phyloP scores from a whole-genome alignment of 495 filamentous ascomycete genomes.

The Elasticomyces elasticus region DNA sequence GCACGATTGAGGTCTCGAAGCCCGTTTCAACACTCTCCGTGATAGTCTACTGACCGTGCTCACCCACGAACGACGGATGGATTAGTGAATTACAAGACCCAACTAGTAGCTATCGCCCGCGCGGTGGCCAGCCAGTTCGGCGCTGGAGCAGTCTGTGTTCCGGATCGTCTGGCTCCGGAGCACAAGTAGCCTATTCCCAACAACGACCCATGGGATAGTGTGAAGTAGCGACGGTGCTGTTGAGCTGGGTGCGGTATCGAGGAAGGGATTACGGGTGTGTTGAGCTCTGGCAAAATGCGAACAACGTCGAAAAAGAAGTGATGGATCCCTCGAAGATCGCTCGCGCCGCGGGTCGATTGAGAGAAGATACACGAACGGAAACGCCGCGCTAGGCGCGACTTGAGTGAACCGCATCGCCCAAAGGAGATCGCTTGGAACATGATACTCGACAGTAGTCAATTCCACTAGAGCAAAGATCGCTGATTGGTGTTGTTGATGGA shows the following conservation, averaged over 20 bases:
- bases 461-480: no score
- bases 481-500: no score
- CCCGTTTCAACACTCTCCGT: conserved; percentile 24
- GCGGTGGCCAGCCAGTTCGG: conserved; percentile 36
- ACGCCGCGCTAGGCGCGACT: no score
- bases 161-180: conserved; percentile 71
- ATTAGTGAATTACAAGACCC: conserved; percentile 28
- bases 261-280: conserved; percentile 23
- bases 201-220: conserved; percentile 45
- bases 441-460: no score
- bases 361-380: no score
- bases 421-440: no score
- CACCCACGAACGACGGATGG: conserved; percentile 40
- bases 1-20: conserved; percentile 25
- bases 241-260: conserved; percentile 19
- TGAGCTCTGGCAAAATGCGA: no score
- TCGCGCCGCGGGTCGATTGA: no score
- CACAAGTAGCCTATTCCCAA: conserved; percentile 66
- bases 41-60: conserved; percentile 37
- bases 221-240: conserved; percentile 15
- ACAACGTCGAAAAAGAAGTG: no score
- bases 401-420: no score
- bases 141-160: conserved; percentile 61
- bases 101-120: conserved; percentile 28
- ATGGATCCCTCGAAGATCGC: no score